These are phyloP conservation scores for Blepharisma undulans DNA, from an alignment of 169 alveolate genomes.

Conservation along the genomic window DNA sequence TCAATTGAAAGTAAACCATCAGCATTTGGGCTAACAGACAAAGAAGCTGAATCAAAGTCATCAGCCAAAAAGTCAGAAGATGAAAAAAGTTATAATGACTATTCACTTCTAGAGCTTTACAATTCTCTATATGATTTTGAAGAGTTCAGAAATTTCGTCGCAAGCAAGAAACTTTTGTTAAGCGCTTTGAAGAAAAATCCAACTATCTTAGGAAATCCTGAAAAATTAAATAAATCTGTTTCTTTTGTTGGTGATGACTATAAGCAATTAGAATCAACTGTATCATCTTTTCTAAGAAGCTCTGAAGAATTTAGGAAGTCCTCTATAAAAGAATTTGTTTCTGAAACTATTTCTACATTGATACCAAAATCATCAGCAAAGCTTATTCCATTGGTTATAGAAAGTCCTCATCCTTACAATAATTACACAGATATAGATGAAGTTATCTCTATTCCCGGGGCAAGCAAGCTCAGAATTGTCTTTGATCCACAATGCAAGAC, in stretches of 20 bases:
- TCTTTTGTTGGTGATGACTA: neutral
- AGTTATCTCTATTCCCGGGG: constrained; percentile 39
- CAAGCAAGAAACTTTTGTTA: neutral
- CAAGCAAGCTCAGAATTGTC: neutral
- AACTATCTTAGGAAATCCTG: neutral
- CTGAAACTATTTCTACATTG: too few relatives aligned
- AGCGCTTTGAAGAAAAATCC: neutral
- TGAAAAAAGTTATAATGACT: neutral
- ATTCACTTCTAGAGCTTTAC: neutral
- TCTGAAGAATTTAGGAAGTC: too few relatives aligned
- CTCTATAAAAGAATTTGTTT: too few relatives aligned
- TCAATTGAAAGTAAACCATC: neutral
- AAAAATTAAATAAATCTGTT: neutral
- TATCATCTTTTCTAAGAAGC: too few relatives aligned
- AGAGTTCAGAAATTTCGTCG: neutral
- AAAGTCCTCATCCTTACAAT: constrained; percentile 42
- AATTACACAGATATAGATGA: constrained; percentile 25
- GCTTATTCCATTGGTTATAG: neutral
- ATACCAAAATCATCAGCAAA: too few relatives aligned
- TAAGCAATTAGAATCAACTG: too few relatives aligned
- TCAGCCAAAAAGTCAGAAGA: neutral
- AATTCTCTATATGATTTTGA: neutral
- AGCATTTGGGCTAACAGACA: neutral
- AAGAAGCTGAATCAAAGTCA: neutral
- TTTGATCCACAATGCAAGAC: constrained; percentile 37